Percentiles rank a stretch among this genome's conserved stretches.
Conservation (phyloP, 495 filamentous ascomycete species). For the Lophiostoma macrostomum region DNA sequence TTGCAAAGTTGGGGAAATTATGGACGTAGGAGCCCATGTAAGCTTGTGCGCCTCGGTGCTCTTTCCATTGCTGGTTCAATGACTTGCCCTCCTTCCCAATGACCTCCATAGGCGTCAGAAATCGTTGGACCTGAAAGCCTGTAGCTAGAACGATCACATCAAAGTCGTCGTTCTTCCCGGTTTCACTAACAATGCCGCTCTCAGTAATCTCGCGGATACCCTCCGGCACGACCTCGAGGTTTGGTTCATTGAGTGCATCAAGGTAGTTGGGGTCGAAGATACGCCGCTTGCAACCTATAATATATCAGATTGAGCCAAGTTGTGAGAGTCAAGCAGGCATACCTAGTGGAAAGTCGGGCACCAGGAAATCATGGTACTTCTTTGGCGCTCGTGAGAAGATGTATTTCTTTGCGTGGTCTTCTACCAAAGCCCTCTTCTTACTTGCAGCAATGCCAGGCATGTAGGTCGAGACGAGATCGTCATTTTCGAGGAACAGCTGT, state of each 20-base stretch:
- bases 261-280: constrained; percentile 43
- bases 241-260: constrained; percentile 35
- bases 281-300: constrained; percentile 45
- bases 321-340: neutral
- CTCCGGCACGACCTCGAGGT: constrained; percentile 37
- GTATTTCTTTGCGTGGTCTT: constrained; percentile 33
- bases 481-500: constrained; percentile 31
- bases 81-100: constrained; percentile 37
- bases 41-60: constrained; percentile 40
- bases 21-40: constrained; percentile 41
- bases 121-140: constrained; percentile 42
- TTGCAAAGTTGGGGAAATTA: constrained; percentile 48
- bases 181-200: constrained; percentile 36
- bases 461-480: constrained; percentile 36
- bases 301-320: neutral
- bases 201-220: constrained; percentile 40
- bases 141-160: constrained; percentile 48
- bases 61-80: constrained; percentile 43
- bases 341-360: constrained; percentile 44
- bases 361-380: constrained; percentile 44
- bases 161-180: constrained; percentile 34
- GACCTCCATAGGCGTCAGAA: constrained; percentile 40
- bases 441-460: constrained; percentile 15
- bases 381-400: constrained; percentile 41
- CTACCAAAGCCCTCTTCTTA: constrained; percentile 11